Evolutionary conservation across 495 filamentous ascomycete species (phyloP).

Genomic region (Talaromyces nanjingensis): DNA sequence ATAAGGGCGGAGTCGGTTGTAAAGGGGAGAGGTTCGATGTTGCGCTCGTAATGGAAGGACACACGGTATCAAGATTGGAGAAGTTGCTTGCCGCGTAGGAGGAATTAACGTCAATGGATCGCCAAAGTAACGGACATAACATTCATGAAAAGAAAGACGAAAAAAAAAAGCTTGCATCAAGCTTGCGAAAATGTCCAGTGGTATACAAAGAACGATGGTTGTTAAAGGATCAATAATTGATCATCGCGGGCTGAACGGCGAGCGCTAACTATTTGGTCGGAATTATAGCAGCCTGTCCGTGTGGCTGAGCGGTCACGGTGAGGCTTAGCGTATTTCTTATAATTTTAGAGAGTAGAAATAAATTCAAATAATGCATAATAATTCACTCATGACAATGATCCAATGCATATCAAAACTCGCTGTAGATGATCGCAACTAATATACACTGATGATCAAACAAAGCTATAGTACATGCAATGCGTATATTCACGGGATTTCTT

Average conservation of each 20-base stretch:
- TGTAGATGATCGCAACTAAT: slow-evolving; percentile 1
- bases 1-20: background rate
- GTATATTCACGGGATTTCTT: background rate
- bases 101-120: background rate
- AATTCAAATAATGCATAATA: too few species aligned
- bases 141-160: background rate
- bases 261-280: background rate
- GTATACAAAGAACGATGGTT: background rate
- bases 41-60: background rate
- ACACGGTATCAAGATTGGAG: background rate
- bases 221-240: background rate
- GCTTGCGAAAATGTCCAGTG: background rate
- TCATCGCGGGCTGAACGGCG: background rate
- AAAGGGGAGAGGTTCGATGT: background rate
- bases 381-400: background rate
- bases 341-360: too few species aligned
- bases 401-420: background rate
- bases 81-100: background rate
- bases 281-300: background rate
- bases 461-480: slow-evolving; percentile 4
- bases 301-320: background rate
- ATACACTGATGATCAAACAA: background rate
- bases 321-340: background rate
- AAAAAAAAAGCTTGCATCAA: background rate
- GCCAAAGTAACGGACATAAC: background rate